These are phyloP conservation scores for Syncephalastrum racemosum DNA, from an alignment of 371 early-diverging fungal species.

Conservation along the genomic window DNA sequence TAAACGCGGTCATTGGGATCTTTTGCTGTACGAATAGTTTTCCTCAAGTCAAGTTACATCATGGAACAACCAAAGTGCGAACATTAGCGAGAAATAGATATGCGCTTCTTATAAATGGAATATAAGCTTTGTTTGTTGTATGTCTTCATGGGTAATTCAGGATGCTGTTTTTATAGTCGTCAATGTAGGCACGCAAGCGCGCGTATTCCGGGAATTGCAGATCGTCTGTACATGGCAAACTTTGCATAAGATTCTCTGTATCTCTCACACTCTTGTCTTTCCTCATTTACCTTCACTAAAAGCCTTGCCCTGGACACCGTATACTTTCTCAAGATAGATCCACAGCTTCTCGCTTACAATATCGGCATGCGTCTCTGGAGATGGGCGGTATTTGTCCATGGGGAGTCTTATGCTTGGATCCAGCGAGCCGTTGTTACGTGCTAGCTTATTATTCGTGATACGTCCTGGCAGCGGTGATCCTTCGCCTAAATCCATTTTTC, in stretches of 20 bases:
- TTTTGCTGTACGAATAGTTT: constrained; percentile 21
- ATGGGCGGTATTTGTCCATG: constrained; percentile 44
- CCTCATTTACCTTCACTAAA: constrained; percentile 39
- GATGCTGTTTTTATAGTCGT: constrained; percentile 46
- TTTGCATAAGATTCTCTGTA: constrained; percentile 1
- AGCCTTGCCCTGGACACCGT: constrained; percentile 43
- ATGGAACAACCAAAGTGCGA: too few relatives aligned
- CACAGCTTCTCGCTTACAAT: constrained; percentile 44
- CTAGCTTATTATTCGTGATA: constrained; percentile 35
- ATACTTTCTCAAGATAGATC: constrained; percentile 34
- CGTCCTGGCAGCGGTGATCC: constrained; percentile 39
- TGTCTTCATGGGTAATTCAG: constrained; percentile 32
- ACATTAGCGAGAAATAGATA: too few relatives aligned
- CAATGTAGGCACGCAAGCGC: constrained; percentile 39
- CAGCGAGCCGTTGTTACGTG: constrained; percentile 35
- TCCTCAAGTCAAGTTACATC: too few relatives aligned
- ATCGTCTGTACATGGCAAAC: constrained; percentile 24
- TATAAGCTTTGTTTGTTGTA: constrained; percentile 3
- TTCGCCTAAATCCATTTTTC: constrained; percentile 26
- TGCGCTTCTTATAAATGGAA: constrained; percentile 1
- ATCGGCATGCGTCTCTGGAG: constrained; percentile 49
- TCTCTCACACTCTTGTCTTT: neutral
- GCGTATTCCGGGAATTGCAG: constrained; percentile 43
- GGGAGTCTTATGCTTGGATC: constrained; percentile 45
- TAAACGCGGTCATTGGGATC: constrained; percentile 40